Conservation (phyloP, 2,329 filamentous ascomycete genomes). For the Exophiala calicioides region DNA sequence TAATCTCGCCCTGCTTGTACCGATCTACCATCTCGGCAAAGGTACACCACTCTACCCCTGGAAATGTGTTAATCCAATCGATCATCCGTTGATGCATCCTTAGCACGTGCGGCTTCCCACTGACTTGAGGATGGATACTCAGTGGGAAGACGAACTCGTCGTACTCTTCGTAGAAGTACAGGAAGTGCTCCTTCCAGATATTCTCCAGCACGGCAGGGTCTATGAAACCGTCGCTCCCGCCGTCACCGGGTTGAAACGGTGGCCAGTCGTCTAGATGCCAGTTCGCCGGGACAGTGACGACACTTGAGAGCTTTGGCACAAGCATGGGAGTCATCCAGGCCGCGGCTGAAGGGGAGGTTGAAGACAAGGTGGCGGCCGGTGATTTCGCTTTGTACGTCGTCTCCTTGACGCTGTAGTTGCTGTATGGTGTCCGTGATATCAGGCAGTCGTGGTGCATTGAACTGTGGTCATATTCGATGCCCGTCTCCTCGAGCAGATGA, state of each 20-base stretch:
- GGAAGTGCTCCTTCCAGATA: constrained; percentile 59
- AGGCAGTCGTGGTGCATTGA: constrained; percentile 51
- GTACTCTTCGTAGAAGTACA: constrained; percentile 73
- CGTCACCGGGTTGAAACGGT: constrained; percentile 37
- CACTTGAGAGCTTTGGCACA: constrained; percentile 40
- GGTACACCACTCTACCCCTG: no score
- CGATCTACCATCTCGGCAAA: no score
- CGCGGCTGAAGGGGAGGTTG: no score
- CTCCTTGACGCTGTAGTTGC: not conserved
- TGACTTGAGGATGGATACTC: constrained; percentile 74
- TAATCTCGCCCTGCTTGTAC: no score
- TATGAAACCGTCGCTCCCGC: constrained; percentile 25
- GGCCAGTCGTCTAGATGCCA: constrained; percentile 53
- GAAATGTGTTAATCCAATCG: no score
- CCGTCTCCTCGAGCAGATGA: constrained; percentile 43
- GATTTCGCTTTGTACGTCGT: constrained; percentile 6
- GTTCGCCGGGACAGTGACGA: constrained; percentile 50
- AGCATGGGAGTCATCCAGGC: constrained; percentile 36
- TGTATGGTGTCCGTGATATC: constrained; percentile 7
- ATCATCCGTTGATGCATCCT: constrained; percentile 71
- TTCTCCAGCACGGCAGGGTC: constrained; percentile 43
- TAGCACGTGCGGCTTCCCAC: constrained; percentile 69
- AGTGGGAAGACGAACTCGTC: constrained; percentile 77
- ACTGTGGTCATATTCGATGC: constrained; percentile 49
- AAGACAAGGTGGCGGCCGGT: no score